phyloP scores from a whole-genome alignment of 2,329 filamentous ascomycete species.

The Fusarium guadeloupense region DNA sequence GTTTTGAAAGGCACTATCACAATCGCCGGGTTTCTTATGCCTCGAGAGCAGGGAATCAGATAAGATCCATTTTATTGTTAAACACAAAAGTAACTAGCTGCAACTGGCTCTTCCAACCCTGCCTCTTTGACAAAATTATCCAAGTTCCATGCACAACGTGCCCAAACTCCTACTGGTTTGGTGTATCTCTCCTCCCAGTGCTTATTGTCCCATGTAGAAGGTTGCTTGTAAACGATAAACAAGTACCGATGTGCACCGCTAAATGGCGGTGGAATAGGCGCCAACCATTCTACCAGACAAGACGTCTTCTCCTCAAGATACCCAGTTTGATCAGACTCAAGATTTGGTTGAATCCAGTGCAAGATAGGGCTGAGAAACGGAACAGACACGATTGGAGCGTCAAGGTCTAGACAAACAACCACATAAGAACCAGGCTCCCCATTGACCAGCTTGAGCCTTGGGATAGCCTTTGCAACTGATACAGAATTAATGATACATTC shows the following conservation, averaged over 20 bases:
- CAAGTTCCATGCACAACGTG: constrained; percentile 55
- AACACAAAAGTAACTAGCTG: neutral
- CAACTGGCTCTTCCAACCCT: constrained; percentile 49
- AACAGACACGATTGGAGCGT: constrained; percentile 56
- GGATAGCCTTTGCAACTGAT: constrained; percentile 12
- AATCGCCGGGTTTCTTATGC: no score
- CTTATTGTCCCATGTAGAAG: constrained; percentile 35
- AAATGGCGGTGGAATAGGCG: constrained; percentile 56
- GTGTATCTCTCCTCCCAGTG: constrained; percentile 48
- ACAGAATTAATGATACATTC: neutral
- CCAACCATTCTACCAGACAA: constrained; percentile 53
- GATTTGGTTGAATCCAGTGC: constrained; percentile 58
- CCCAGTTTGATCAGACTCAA: constrained; percentile 33
- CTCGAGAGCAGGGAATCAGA: no score
- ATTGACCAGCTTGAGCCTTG: constrained; percentile 19
- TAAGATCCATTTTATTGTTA: no score
- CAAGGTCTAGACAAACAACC: constrained; percentile 55
- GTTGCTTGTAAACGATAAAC: constrained; percentile 61
- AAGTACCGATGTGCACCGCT: constrained; percentile 59
- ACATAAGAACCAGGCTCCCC: constrained; percentile 46
- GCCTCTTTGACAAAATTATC: constrained; percentile 57
- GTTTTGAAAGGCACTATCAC: no score
- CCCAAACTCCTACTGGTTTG: constrained; percentile 47
- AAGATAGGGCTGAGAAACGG: constrained; percentile 55
- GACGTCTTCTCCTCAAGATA: constrained; percentile 22